These are phyloP conservation scores for Carex scoparia DNA, from an alignment of 176 grass and related monocot genomes.

Conservation along the genomic window DNA sequence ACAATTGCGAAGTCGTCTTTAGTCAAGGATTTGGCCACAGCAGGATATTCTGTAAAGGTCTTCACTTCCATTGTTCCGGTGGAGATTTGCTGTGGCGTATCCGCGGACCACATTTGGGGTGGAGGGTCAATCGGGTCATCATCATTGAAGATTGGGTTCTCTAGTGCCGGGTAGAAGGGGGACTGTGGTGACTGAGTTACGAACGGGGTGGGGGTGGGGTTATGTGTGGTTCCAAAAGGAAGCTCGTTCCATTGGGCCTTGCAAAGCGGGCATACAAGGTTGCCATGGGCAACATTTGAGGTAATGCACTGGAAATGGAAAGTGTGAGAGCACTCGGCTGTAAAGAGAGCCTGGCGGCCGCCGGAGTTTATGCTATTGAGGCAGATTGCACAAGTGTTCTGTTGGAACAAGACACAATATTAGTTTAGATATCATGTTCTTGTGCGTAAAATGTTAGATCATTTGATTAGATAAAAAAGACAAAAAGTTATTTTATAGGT, in stretches of 20 bases:
- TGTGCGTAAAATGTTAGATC: background rate
- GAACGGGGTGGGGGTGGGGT: background rate
- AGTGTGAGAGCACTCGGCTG: slow-evolving; percentile 58
- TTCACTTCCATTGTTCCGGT: slow-evolving; percentile 30
- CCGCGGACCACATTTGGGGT: background rate
- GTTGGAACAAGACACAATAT: slow-evolving; percentile 12
- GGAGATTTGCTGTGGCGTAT: background rate
- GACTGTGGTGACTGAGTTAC: background rate
- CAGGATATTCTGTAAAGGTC: slow-evolving; percentile 50
- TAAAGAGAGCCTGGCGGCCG: slow-evolving; percentile 48
- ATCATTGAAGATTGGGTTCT: slow-evolving; percentile 16
- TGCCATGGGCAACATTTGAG: slow-evolving; percentile 38
- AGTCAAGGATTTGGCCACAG: slow-evolving; percentile 26
- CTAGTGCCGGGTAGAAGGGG: background rate
- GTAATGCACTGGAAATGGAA: slow-evolving; percentile 77
- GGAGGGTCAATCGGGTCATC: slow-evolving; percentile 20
- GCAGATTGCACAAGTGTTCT: slow-evolving; percentile 62
- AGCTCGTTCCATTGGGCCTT: slow-evolving; percentile 45
- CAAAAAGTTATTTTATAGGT: background rate
- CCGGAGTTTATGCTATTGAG: slow-evolving; percentile 30
- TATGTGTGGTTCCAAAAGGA: slow-evolving; percentile 20
- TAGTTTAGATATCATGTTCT: background rate
- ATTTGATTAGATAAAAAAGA: background rate
- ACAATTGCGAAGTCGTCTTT: slow-evolving; percentile 47
- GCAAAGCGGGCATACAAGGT: slow-evolving; percentile 71